Evolutionary conservation across 169 alveolate genomes (phyloP), one percentile per base, ranked within the genome.

Genomic region (Plasmodium yoelii): DNA sequence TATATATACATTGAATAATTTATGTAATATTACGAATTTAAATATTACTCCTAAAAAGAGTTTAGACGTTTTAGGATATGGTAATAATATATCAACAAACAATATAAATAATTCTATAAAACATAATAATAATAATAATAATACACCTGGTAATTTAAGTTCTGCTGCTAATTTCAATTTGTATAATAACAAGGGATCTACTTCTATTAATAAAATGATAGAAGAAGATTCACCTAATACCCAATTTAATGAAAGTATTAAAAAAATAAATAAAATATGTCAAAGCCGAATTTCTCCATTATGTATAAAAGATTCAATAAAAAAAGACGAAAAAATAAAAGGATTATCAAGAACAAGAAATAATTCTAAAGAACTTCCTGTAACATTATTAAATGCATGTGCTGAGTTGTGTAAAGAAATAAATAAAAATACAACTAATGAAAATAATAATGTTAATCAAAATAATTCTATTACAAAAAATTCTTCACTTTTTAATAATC

Each of bases 201-300:
- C 88, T 24, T 77, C 88, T 15, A 47, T 77, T 77, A 77, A 49
- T 44, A 77, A 77, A 77, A 77, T 65, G 63, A 63, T 77, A 19
- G 65, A 77, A 19, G 88, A 77, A 22, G 88, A 77, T 64, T 77
- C 88, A 2, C 88, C 88, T 28, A 77, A 77, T 28, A 77, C 88
- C 4, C 71, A 65, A 77, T 77, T 77, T 77, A 77, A 77, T 64
- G 88, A 77, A 77, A 77, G 88, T 44, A 63, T 77, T 63, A 63
- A 77, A 63, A 77, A 77, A 57, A 77, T 77, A n/a, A 77, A 77
- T 69, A 77, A 64, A 63, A 77, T 77, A 63, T 77, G 88, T 44
- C 88, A 77, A 28, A 77, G 88, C 57, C 63, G 88, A 56, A 64
- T 77, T 63, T 77, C 88, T 24, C 88, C 88, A 64, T 63, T 77